phyloP scores from a whole-genome alignment of 805 yeast species.

The Wilhelminamyces savonicus region DNA sequence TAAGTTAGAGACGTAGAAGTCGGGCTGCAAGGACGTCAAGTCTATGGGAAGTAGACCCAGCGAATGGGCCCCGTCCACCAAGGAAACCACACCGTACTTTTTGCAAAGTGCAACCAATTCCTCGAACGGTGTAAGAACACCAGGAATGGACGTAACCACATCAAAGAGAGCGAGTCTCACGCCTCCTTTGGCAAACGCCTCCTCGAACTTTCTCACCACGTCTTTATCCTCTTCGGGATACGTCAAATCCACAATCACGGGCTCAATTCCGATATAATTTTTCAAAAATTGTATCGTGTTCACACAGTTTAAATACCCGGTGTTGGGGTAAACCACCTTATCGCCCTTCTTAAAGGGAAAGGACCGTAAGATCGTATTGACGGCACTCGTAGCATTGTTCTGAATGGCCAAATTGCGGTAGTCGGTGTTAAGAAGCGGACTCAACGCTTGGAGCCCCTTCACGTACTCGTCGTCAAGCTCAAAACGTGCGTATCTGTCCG shows the following conservation, averaged over 20 bases:
- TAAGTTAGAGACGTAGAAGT: slow-evolving; percentile 54
- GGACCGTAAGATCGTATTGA: slow-evolving; percentile 51
- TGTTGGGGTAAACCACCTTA: slow-evolving; percentile 40
- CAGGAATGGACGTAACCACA: slow-evolving; percentile 60
- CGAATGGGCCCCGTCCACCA: slow-evolving; percentile 72
- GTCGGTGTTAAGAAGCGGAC: slow-evolving; percentile 41
- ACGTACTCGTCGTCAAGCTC: slow-evolving; percentile 21
- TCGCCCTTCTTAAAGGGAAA: slow-evolving; percentile 48
- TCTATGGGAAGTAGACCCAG: slow-evolving; percentile 48
- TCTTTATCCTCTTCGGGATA: slow-evolving; percentile 7
- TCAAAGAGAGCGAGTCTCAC: slow-evolving; percentile 36
- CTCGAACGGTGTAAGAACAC: slow-evolving; percentile 51
- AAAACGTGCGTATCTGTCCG: slow-evolving; percentile 40
- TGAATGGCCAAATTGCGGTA: slow-evolving; percentile 45
- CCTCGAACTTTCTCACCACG: slow-evolving; percentile 16
- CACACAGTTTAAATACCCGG: slow-evolving; percentile 50
- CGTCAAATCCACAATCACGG: slow-evolving; percentile 9
- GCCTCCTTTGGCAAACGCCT: slow-evolving; percentile 11
- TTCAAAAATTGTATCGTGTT: slow-evolving; percentile 43
- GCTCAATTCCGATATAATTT: slow-evolving; percentile 19
- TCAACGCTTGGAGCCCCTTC: slow-evolving; percentile 30
- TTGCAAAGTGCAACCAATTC: slow-evolving; percentile 39
- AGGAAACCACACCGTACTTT: slow-evolving; percentile 41
- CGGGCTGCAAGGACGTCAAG: slow-evolving; percentile 42
- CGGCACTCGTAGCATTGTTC: slow-evolving; percentile 55